These are phyloP conservation scores for Gynostemma pentaphyllum DNA, from an alignment of 306 rosid genomes.

Conservation along the genomic window DNA sequence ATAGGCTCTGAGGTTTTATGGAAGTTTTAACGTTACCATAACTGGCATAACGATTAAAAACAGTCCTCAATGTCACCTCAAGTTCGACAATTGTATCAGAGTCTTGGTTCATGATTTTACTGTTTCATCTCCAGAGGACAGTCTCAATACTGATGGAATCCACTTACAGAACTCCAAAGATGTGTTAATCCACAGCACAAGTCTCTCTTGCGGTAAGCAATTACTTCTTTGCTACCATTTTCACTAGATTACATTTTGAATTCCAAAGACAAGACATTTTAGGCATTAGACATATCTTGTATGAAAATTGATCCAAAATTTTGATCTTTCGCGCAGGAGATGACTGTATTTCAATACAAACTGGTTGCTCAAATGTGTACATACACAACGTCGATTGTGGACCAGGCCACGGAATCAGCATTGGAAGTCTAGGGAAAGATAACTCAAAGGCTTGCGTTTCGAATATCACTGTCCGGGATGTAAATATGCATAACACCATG, in stretches of 20 bases:
- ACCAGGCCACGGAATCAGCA: slow-evolving; percentile 99
- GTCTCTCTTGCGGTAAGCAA: slow-evolving; percentile 72
- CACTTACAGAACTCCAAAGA: slow-evolving; percentile 87
- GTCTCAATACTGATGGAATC: slow-evolving; percentile 93
- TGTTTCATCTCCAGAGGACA: slow-evolving; percentile 74
- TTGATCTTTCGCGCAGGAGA: slow-evolving; percentile 48
- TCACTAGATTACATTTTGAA: too few relatives aligned
- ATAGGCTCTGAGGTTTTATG: slow-evolving; percentile 87
- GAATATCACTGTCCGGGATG: slow-evolving; percentile 80
- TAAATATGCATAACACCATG: slow-evolving; percentile 78
- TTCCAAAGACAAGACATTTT: not conserved
- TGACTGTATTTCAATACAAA: slow-evolving; percentile 88
- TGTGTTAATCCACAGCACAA: slow-evolving; percentile 57
- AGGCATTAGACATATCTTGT: not conserved
- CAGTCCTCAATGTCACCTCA: slow-evolving; percentile 93
- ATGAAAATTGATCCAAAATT: not conserved
- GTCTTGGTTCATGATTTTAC: slow-evolving; percentile 65
- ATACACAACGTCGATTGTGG: slow-evolving; percentile 87
- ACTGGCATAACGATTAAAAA: slow-evolving; percentile 81
- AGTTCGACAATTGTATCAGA: slow-evolving; percentile 81
- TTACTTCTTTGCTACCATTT: slow-evolving; percentile 4
- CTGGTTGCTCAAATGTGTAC: slow-evolving; percentile 81
- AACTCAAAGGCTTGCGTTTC: slow-evolving; percentile 90
- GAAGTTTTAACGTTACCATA: slow-evolving; percentile 71
- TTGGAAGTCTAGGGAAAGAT: slow-evolving; percentile 83